Evolutionary conservation across 2,329 filamentous ascomycete genomes (phyloP).

Genomic region (Fusarium sp.): DNA sequence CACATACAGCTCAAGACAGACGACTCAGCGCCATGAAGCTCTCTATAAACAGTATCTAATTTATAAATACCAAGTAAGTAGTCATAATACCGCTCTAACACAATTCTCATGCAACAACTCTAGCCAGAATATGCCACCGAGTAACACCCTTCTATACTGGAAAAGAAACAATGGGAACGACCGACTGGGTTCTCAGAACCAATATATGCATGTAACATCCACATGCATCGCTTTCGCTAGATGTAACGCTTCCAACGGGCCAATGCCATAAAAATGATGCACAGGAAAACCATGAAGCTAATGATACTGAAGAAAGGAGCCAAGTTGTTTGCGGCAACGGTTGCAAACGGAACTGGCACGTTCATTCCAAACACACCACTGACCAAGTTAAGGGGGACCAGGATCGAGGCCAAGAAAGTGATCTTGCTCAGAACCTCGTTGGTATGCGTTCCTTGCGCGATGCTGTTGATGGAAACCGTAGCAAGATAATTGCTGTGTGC

Average conservation of each 20-base stretch:
- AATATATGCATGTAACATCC: constrained; percentile 12
- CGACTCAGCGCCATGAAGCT: constrained; percentile 7
- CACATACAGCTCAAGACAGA: neutral
- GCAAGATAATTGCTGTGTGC: constrained; percentile 97
- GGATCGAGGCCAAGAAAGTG: constrained; percentile 89
- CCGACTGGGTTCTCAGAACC: neutral
- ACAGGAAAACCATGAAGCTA: constrained; percentile 62
- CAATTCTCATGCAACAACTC: constrained; percentile 4
- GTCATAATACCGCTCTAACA: constrained; percentile 6
- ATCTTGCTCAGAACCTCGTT: constrained; percentile 95
- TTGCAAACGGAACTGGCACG: constrained; percentile 74
- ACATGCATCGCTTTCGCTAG: constrained; percentile 58
- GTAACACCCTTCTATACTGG: constrained; percentile 28
- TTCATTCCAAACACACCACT: constrained; percentile 92
- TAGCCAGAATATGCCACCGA: constrained; percentile 20
- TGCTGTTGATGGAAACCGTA: constrained; percentile 91
- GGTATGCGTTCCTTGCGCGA: constrained; percentile 85
- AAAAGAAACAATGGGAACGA: constrained; percentile 18
- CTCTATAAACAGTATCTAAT: constrained; percentile 19
- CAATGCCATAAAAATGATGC: constrained; percentile 55
- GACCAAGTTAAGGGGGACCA: constrained; percentile 95
- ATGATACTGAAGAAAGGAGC: constrained; percentile 38
- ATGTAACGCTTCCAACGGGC: constrained; percentile 61
- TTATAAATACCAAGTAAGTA: constrained; percentile 12
- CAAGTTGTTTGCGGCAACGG: constrained; percentile 58